phyloP scores from a whole-genome alignment of 1,284 basidiomycete genomes.

The Moesziomyces antarcticus region DNA sequence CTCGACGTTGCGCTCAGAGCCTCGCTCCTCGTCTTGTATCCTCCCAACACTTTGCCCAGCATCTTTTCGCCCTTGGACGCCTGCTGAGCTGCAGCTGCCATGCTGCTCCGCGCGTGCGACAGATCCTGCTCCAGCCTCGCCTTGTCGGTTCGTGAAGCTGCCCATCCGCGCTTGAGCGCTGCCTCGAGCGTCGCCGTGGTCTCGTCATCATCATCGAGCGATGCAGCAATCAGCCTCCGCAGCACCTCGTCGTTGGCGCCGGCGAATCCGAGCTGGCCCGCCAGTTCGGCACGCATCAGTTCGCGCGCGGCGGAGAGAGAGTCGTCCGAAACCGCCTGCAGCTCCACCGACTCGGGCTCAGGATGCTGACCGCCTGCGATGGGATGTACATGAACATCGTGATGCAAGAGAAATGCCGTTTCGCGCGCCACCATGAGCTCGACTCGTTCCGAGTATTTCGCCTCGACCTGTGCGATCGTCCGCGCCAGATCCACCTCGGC shows the following conservation, averaged over 20 bases:
- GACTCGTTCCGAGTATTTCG: conserved; percentile 69
- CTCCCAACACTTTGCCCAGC: conserved; percentile 84
- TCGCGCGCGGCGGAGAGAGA: conserved; percentile 78
- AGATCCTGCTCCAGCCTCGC: conserved; percentile 75
- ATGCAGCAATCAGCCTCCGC: conserved; percentile 67
- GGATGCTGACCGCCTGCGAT: conserved; percentile 83
- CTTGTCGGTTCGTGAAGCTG: conserved; percentile 67
- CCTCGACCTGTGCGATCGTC: conserved; percentile 72
- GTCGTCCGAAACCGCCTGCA: conserved; percentile 82
- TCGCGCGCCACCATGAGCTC: conserved; percentile 81
- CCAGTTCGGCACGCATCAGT: conserved; percentile 83
- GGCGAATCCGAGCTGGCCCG: conserved; percentile 82
- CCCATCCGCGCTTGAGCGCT: conserved; percentile 74
- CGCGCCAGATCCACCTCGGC: conserved; percentile 79
- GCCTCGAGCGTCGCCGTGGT: conserved; percentile 69
- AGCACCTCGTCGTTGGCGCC: conserved; percentile 82
- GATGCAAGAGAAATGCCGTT: conserved; percentile 80
- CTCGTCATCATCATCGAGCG: conserved; percentile 70
- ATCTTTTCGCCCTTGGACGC: conserved; percentile 92
- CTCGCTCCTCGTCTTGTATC: conserved; percentile 84
- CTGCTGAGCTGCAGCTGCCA: conserved; percentile 84
- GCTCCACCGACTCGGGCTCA: conserved; percentile 79
- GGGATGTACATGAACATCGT: conserved; percentile 89
- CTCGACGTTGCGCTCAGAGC: conserved; percentile 73
- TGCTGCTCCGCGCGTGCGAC: conserved; percentile 76